A percentile compares a stretch with the other conserved stretches of the same genome.
These are phyloP conservation scores for Penicillium chermesinum DNA, from an alignment of 495 filamentous ascomycete species.

Conservation along the genomic window DNA sequence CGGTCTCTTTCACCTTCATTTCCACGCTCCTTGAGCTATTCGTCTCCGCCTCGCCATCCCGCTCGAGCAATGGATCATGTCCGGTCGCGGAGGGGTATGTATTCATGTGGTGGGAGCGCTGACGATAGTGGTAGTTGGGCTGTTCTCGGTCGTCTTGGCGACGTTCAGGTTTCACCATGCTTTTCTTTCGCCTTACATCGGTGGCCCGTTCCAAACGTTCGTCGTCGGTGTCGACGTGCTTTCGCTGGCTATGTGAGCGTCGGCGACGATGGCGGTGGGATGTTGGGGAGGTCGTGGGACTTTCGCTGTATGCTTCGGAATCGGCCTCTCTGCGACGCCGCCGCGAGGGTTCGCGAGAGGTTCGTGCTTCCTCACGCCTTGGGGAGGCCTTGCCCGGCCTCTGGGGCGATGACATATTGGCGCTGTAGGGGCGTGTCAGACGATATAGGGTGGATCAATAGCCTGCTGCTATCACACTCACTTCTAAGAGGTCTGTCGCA, in stretches of 20 bases:
- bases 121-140: constrained; percentile 89
- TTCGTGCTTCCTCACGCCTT: constrained; percentile 50
- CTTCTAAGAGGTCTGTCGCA: not conserved
- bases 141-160: constrained; percentile 74
- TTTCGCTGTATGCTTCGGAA: constrained; percentile 50
- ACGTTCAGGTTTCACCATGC: constrained; percentile 82
- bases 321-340: constrained; percentile 69
- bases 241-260: constrained; percentile 32
- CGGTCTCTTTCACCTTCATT: constrained; percentile 40
- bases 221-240: constrained; percentile 31
- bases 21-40: constrained; percentile 52
- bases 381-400: constrained; percentile 55
- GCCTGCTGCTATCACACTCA: not conserved
- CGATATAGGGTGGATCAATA: not conserved
- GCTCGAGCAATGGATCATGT: constrained; percentile 79
- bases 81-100: constrained; percentile 86
- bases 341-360: constrained; percentile 66
- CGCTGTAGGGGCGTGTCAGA: constrained; percentile 5
- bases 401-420: constrained; percentile 65
- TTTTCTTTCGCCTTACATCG: constrained; percentile 61
- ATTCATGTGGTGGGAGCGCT: constrained; percentile 74
- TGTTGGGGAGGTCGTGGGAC: constrained; percentile 30
- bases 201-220: constrained; percentile 34
- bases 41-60: constrained; percentile 53
- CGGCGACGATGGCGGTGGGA: constrained; percentile 30